Evolutionary conservation across 1,139 yeast genomes (phyloP), one percentile per base, ranked within the genome.

Genomic region (Hyphopichia buzzinii): DNA sequence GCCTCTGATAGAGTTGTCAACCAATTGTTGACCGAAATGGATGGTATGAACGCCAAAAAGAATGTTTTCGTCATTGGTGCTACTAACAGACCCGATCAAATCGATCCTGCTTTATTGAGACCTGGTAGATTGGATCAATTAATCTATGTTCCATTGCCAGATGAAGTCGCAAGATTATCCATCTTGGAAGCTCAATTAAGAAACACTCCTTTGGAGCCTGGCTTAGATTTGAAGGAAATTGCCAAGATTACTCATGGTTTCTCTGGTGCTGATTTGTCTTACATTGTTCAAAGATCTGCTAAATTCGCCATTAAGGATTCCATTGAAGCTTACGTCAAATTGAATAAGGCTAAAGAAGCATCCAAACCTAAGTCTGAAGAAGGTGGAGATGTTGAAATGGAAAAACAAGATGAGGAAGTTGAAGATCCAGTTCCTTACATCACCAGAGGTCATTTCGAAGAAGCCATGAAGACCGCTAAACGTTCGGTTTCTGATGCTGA

Each of bases 41-140:
- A 92, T 66, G 99, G 99, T 79, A 90, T 94, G 97, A 92, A 92
- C 59, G 96, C 97, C 50, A 92, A 92, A 75, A 92, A 94, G 81
- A 92, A 92, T 57, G 98, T 92, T 32, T 92, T 94, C 57, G 97
- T 92, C 39, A 88, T 92, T 69, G 99, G 98, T 67, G 99, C 99
- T 33, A 92, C 99, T 42, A 92, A 92, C 68, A 83, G 98, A 75
- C 98, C 98, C 29, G 97, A 90, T 64, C 97, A 92, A 72, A 92
- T 92, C 51, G 99, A 92, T 60, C 97, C 98, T 19, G 99, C 99
- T 27, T 79, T 92, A 55, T 76, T 94, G 67, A 89, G 99, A 75
- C 99, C 99, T 15, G 99, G 99, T 55, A 87, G 99, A 77, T 82
- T 92, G 57, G 99, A 92, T 67, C 98, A 94, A 74, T 79, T 92